phyloP scores from a whole-genome alignment of 2,329 filamentous ascomycete genomes.

The Fusarium compactum region DNA sequence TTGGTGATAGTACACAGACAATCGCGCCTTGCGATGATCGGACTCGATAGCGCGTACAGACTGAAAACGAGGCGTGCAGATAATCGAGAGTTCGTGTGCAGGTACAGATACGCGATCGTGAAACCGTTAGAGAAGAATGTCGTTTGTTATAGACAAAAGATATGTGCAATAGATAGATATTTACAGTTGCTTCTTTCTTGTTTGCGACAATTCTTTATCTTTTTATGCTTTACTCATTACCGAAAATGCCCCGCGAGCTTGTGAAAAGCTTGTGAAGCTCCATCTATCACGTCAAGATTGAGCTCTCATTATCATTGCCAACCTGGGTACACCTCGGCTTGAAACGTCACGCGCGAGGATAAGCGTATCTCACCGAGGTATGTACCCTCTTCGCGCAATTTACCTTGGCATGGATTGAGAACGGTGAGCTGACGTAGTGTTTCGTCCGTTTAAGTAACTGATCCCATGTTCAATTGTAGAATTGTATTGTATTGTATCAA shows the following conservation, averaged over 20 bases:
- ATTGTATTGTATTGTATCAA: background rate
- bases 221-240: slow-evolving; percentile 36
- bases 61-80: slow-evolving; percentile 1
- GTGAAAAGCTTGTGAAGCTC: slow-evolving; percentile 43
- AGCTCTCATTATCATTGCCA: slow-evolving; percentile 21
- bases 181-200: slow-evolving; percentile 11
- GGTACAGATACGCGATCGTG: slow-evolving; percentile 3
- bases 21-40: background rate
- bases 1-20: slow-evolving; percentile 1
- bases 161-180: background rate
- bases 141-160: slow-evolving; percentile 5
- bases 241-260: slow-evolving; percentile 34
- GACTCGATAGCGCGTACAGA: slow-evolving; percentile 12
- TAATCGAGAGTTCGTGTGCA: slow-evolving; percentile 4
- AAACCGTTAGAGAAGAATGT: slow-evolving; percentile 18
- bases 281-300: slow-evolving; percentile 21
- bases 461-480: slow-evolving; percentile 11
- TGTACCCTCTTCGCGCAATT: slow-evolving; percentile 32
- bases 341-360: slow-evolving; percentile 32
- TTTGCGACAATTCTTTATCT: slow-evolving; percentile 24
- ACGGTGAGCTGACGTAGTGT: slow-evolving; percentile 34
- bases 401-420: slow-evolving; percentile 19
- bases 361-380: slow-evolving; percentile 32
- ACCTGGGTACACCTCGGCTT: slow-evolving; percentile 37
- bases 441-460: slow-evolving; percentile 22